phyloP scores from a whole-genome alignment of 2,329 filamentous ascomycete genomes.

The Ascochyta viciae-villosae region DNA sequence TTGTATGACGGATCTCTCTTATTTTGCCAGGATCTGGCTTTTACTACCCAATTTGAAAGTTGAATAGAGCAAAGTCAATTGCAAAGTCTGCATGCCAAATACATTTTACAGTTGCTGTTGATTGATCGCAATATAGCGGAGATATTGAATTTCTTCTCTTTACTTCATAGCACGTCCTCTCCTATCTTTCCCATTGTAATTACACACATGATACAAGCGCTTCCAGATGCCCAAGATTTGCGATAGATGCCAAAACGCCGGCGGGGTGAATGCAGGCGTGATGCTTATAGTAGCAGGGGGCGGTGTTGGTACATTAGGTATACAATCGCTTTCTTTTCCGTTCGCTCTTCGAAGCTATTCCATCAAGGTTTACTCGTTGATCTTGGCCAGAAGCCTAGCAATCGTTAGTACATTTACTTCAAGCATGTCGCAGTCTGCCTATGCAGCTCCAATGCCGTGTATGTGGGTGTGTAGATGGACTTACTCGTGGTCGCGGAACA shows the following conservation, averaged over 20 bases:
- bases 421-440: too few species aligned
- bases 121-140: constrained; percentile 17
- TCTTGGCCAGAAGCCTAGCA: constrained; percentile 91
- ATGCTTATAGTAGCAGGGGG: constrained; percentile 24
- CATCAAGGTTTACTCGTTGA: constrained; percentile 77
- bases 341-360: neutral
- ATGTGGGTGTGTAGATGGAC: constrained; percentile 50
- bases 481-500: constrained; percentile 98
- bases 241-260: constrained; percentile 38
- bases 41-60: too few species aligned
- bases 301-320: constrained; percentile 41
- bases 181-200: constrained; percentile 15
- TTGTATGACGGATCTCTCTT: too few species aligned
- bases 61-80: too few species aligned
- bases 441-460: too few species aligned
- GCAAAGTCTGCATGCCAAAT: too few species aligned
- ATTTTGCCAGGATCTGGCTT: too few species aligned
- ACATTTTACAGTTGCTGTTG: too few species aligned
- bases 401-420: neutral
- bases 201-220: constrained; percentile 17
- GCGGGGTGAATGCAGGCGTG: constrained; percentile 36
- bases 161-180: constrained; percentile 12
- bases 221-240: constrained; percentile 17
- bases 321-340: constrained; percentile 21
- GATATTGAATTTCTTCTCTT: constrained; percentile 26